Conservation (phyloP, 495 filamentous ascomycete species). For the Annulohypoxylon nitens region DNA sequence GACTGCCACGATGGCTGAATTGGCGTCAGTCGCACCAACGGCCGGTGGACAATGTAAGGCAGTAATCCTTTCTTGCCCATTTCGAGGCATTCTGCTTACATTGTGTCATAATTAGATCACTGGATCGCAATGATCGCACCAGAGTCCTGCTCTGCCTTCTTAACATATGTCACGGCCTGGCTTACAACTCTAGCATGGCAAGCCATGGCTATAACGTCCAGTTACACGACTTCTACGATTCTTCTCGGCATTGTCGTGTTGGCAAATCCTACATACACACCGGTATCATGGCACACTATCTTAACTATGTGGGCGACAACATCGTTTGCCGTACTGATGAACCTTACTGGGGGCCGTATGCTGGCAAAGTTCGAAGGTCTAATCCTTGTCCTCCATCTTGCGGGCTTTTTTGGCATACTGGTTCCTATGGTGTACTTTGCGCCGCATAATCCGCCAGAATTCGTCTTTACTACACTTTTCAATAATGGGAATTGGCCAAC, state of each 20-base stretch:
- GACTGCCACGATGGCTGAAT: conserved; percentile 61
- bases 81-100: not conserved
- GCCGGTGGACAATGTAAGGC: conserved; percentile 47
- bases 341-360: conserved; percentile 56
- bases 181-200: conserved; percentile 40
- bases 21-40: conserved; percentile 62
- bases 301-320: conserved; percentile 61
- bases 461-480: conserved; percentile 56
- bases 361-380: conserved; percentile 62
- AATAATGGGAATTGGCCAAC: conserved; percentile 62
- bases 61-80: not conserved
- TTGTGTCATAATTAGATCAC: conserved; percentile 25
- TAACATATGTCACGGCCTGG: conserved; percentile 43
- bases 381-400: conserved; percentile 64
- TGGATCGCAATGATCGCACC: conserved; percentile 46
- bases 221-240: conserved; percentile 28
- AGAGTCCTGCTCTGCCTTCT: conserved; percentile 23
- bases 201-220: conserved; percentile 23
- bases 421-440: conserved; percentile 63
- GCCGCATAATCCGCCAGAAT: conserved; percentile 50
- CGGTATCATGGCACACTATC: conserved; percentile 61
- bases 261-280: conserved; percentile 29
- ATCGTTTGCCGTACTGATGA: conserved; percentile 58
- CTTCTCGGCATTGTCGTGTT: conserved; percentile 61
- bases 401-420: conserved; percentile 67